Percentiles rank a stretch among this genome's conserved stretches.
phyloP scores from a whole-genome alignment of 2,329 filamentous ascomycete species.

The Aspergillus intermedius region DNA sequence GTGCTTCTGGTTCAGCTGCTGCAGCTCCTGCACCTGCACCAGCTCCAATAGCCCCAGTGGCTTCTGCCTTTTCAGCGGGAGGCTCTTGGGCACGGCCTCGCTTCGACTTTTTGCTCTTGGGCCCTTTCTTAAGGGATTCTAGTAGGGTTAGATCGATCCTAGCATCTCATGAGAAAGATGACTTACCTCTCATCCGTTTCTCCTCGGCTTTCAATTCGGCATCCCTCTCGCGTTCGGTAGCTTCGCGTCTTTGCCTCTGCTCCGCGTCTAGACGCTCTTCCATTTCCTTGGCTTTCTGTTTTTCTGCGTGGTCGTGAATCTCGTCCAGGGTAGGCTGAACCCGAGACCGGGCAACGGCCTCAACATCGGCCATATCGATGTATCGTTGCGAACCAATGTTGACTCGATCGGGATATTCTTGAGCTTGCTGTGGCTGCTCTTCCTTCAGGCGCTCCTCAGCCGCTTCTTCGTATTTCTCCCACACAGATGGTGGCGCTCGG shows the following conservation, averaged over 20 bases:
- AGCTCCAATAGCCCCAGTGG: background rate
- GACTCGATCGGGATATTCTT: slow-evolving; percentile 49
- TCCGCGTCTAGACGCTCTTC: slow-evolving; percentile 59
- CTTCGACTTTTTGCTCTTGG: slow-evolving; percentile 25
- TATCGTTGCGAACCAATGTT: slow-evolving; percentile 76
- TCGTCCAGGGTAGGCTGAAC: slow-evolving; percentile 81
- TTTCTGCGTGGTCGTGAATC: slow-evolving; percentile 71
- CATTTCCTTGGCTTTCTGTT: slow-evolving; percentile 60
- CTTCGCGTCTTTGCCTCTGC: slow-evolving; percentile 55
- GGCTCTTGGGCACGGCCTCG: slow-evolving; percentile 11
- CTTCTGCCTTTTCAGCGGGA: slow-evolving; percentile 3
- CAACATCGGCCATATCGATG: slow-evolving; percentile 69
- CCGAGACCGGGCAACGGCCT: slow-evolving; percentile 68
- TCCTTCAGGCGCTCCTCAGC: slow-evolving; percentile 61
- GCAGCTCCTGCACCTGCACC: no score
- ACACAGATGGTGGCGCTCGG: slow-evolving; percentile 60
- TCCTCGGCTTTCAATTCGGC: slow-evolving; percentile 29
- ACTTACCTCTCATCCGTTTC: slow-evolving; percentile 23
- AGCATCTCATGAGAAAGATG: background rate
- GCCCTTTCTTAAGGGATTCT: slow-evolving; percentile 13
- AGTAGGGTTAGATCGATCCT: slow-evolving; percentile 2
- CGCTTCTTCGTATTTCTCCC: slow-evolving; percentile 72
- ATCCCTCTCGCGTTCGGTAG: slow-evolving; percentile 33
- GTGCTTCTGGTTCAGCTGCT: background rate
- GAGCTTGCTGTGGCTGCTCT: slow-evolving; percentile 56